A percentile compares a stretch with the other conserved stretches of the same genome.
These are phyloP conservation scores for Colletotrichum trifolii DNA, from an alignment of 2,329 filamentous ascomycete species.

Conservation along the genomic window DNA sequence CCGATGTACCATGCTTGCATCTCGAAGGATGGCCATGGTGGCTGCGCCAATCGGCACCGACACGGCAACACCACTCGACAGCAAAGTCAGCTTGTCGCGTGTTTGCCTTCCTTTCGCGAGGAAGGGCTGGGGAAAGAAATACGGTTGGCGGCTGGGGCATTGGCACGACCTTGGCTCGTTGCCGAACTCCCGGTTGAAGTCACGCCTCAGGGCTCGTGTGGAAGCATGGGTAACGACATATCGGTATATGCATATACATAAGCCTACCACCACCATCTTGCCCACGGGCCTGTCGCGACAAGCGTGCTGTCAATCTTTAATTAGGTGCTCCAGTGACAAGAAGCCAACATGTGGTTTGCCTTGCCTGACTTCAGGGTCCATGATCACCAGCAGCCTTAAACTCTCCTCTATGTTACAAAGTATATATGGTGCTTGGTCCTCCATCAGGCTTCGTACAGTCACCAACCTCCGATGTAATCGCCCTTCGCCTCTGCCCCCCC, in stretches of 20 bases:
- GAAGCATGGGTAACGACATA: no score
- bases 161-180: slow-evolving; percentile 22
- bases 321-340: no score
- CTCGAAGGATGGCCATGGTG: slow-evolving; percentile 2
- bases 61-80: slow-evolving; percentile 13
- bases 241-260: not conserved
- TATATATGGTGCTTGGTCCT: no score
- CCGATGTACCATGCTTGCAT: not conserved
- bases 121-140: slow-evolving; percentile 19
- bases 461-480: not conserved
- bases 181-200: slow-evolving; percentile 24
- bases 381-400: no score
- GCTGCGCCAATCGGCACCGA: slow-evolving; percentile 30
- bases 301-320: no score
- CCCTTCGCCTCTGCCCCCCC: not conserved
- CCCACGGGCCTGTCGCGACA: not conserved
- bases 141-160: slow-evolving; percentile 13
- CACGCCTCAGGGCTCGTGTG: not conserved
- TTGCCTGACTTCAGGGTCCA: no score
- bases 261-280: not conserved
- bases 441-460: not conserved
- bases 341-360: no score
- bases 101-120: slow-evolving; percentile 7
- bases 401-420: no score
- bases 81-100: slow-evolving; percentile 9